These are phyloP conservation scores for Vanrija sp. DNA, from an alignment of 1,284 basidiomycete species.

Conservation along the genomic window DNA sequence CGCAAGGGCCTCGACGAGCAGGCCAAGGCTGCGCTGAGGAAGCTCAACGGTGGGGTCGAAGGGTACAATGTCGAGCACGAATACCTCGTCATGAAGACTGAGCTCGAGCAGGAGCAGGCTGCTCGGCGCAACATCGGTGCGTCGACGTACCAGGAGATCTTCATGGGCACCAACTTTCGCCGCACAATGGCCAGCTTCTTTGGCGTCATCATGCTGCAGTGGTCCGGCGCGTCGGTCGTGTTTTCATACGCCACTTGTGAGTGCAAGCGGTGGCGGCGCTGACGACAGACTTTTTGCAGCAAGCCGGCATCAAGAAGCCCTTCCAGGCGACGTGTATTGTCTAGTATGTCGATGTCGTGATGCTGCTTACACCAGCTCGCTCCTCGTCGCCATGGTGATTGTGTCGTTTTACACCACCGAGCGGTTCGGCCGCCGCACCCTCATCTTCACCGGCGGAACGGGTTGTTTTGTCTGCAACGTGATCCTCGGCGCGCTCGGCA, in stretches of 20 bases:
- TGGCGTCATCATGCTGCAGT: slow-evolving; percentile 8
- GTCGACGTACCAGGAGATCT: neutral
- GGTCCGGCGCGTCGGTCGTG: slow-evolving; percentile 1
- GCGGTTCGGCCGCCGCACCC: slow-evolving; percentile 40
- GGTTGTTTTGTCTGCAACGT: slow-evolving; percentile 33
- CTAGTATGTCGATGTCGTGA: neutral
- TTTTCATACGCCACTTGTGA: slow-evolving; percentile 17
- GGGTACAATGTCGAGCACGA: slow-evolving; percentile 24
- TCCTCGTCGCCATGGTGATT: slow-evolving; percentile 37
- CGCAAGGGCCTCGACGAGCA: slow-evolving; percentile 18
- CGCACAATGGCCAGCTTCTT: slow-evolving; percentile 17
- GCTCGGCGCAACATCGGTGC: no score
- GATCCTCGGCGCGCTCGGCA: slow-evolving; percentile 18
- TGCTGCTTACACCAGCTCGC: slow-evolving; percentile 4
- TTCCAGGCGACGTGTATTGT: slow-evolving; percentile 7
- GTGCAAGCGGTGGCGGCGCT: no score
- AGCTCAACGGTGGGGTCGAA: slow-evolving; percentile 18
- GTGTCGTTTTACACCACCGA: slow-evolving; percentile 41
- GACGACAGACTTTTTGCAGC: slow-evolving; percentile 16
- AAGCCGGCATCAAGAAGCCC: neutral
- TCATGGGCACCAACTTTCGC: slow-evolving; percentile 13
- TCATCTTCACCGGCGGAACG: slow-evolving; percentile 35
- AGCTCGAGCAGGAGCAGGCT: neutral
- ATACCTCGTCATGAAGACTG: slow-evolving; percentile 13
- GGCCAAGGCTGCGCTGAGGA: slow-evolving; percentile 17